Conservation (phyloP, 2,329 filamentous ascomycete genomes). For the Teratosphaeria nubilosa region DNA sequence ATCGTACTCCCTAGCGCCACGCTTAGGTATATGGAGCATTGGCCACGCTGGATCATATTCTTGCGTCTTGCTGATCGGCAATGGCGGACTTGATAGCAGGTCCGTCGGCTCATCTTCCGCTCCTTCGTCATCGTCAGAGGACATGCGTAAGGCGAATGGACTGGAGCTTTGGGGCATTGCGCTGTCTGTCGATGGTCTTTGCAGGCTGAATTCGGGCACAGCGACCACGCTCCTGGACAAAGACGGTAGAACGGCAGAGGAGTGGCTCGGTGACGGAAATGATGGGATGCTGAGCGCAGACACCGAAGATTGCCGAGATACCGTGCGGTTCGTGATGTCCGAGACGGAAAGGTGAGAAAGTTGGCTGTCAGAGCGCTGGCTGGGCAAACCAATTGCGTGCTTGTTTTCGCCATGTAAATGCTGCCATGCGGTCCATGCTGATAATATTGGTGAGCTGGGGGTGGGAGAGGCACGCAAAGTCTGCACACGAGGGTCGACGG, state of each 20-base stretch:
- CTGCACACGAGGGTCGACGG: conserved; percentile 22
- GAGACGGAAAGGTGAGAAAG: conserved; percentile 24
- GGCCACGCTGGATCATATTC: conserved; percentile 22
- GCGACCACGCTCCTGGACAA: conserved; percentile 8
- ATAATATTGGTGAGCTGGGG: conserved; percentile 30
- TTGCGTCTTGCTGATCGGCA: conserved; percentile 10
- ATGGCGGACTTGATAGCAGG: conserved; percentile 19
- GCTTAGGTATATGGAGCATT: conserved; percentile 10
- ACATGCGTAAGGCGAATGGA: conserved; percentile 11
- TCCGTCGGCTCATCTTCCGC: conserved; percentile 5
- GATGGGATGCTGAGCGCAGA: conserved; percentile 2
- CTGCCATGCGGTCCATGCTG: conserved; percentile 24
- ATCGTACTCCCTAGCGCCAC: conserved; percentile 17
- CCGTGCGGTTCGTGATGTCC: conserved; percentile 2
- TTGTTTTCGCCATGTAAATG: conserved; percentile 4
- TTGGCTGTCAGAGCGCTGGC: conserved; percentile 9
- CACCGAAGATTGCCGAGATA: not conserved
- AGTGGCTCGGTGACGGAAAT: conserved; percentile 4
- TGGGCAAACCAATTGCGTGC: conserved; percentile 2
- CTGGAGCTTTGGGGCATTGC: conserved; percentile 8
- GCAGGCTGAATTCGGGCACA: conserved; percentile 18
- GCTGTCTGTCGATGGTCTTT: conserved; percentile 13
- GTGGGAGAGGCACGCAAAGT: conserved; percentile 31
- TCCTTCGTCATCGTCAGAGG: conserved; percentile 5
- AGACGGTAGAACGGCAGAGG: conserved; percentile 4